Evolutionary conservation across 441 rosid genomes (phyloP), one percentile per base, ranked within the genome.

Genomic region (Caryocar brasiliense): DNA sequence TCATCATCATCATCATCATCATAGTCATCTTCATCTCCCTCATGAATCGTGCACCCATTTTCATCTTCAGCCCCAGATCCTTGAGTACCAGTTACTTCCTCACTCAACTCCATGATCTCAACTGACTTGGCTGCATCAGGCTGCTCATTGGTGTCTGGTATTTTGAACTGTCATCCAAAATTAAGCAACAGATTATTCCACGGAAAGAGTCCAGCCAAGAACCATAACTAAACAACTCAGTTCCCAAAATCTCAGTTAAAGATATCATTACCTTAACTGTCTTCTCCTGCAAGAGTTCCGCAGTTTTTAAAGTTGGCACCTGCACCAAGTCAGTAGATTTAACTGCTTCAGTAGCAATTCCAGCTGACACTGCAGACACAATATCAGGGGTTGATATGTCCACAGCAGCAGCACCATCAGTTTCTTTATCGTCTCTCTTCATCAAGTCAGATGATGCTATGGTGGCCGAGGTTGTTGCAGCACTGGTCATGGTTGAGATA

Each of bases 261-360:
- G n/a, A n/a, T n/a, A n/a, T n/a, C n/a, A n/a, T 58, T 72, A 79
- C 89, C 83, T 44, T 46, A 26, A 66, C 67, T 33, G 54, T 63
- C 58, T 47, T 62, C 41, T 70, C 70, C 55, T 58, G 58, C 15
- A 68, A 39, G 27, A 50, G 27, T 40, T 72, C 76, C 43, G 40
- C 49, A 48, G 23, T 38, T 74, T 69, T 72, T 23, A 65, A 7
- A 37, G 68, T 47, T 17, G 68, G 55, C 23, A 66, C 70, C 59
- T 76, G 71, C 65, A 48, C 52, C 66, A 59, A 48, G 21, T 59
- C 61, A 13, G 60, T 57, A 55, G 76, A 46, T 44, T 71, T 76
- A 41, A 57, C 65, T 53, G 49, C 48, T 61, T 70, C 70, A 18
- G 34, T 55, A 33, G 42, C 38, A 40, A 54, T 66, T 51, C 40